Percentiles rank a stretch among this genome's conserved stretches.
These are phyloP conservation scores for Talaromyces sp. DNA, from an alignment of 2,329 filamentous ascomycete species.

Conservation along the genomic window DNA sequence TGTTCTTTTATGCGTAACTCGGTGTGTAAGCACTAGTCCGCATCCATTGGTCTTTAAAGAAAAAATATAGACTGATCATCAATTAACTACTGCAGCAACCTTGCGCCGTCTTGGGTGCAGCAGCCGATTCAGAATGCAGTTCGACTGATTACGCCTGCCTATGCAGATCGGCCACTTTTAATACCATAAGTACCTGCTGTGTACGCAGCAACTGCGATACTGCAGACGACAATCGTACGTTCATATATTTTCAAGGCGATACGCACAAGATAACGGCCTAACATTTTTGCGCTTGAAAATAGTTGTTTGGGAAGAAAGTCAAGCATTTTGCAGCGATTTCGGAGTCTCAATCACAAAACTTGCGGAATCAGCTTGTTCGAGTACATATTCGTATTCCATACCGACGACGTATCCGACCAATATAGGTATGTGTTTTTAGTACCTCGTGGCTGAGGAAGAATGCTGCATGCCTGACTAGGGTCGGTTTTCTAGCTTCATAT, in stretches of 20 bases:
- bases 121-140: neutral
- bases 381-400: slow-evolving; percentile 5
- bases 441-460: neutral
- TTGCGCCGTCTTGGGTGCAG: slow-evolving; percentile 2
- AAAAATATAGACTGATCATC: neutral
- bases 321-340: slow-evolving; percentile 7
- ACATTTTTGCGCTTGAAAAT: neutral
- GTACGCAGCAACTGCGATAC: slow-evolving; percentile 7
- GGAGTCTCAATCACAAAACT: slow-evolving; percentile 9
- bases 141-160: slow-evolving; percentile 14
- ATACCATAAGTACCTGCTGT: slow-evolving; percentile 2
- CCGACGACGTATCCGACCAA: neutral
- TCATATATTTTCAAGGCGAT: neutral
- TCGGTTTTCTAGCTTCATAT: neutral
- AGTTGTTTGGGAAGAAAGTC: slow-evolving; percentile 11
- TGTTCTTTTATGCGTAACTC: neutral
- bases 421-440: neutral
- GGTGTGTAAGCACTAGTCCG: neutral
- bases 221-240: slow-evolving; percentile 9
- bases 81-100: neutral
- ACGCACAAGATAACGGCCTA: neutral
- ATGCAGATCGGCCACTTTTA: slow-evolving; percentile 2
- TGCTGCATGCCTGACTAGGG: neutral
- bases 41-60: neutral
- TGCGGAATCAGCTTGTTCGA: slow-evolving; percentile 8